These are phyloP conservation scores for Amauroascus niger DNA, from an alignment of 2,329 filamentous ascomycete genomes.

Conservation along the genomic window DNA sequence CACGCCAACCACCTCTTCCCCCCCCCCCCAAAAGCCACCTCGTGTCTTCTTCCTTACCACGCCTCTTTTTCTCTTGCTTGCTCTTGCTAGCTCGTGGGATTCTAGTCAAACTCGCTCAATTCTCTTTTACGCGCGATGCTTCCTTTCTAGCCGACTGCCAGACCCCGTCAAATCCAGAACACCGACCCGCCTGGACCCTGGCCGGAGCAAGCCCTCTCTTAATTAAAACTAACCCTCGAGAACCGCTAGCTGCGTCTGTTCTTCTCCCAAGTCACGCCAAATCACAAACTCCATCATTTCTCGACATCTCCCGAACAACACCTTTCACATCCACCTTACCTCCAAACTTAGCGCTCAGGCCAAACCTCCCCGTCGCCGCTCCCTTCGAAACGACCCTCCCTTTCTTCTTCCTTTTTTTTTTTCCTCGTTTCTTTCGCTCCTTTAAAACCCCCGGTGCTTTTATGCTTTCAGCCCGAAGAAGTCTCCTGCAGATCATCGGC, in stretches of 20 bases:
- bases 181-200: background rate
- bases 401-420: background rate
- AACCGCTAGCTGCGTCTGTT: too few species aligned
- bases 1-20: too few species aligned
- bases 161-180: too few species aligned
- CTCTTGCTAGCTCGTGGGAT: too few species aligned
- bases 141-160: too few species aligned
- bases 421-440: background rate
- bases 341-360: too few species aligned
- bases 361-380: background rate
- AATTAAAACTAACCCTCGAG: too few species aligned
- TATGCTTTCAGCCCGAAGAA: constrained; percentile 2
- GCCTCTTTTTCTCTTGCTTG: too few species aligned
- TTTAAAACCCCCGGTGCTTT: background rate
- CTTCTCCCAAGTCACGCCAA: background rate
- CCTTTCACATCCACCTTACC: background rate
- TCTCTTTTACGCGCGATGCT: too few species aligned
- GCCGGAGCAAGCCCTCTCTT: background rate
- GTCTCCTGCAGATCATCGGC: constrained; percentile 7
- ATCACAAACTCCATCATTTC: background rate
- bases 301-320: background rate
- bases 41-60: too few species aligned
- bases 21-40: too few species aligned
- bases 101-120: too few species aligned
- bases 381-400: background rate